Base-by-base conservation (phyloP, 2,329 filamentous ascomycete genomes). In the Talaromyces verruculosus region DNA sequence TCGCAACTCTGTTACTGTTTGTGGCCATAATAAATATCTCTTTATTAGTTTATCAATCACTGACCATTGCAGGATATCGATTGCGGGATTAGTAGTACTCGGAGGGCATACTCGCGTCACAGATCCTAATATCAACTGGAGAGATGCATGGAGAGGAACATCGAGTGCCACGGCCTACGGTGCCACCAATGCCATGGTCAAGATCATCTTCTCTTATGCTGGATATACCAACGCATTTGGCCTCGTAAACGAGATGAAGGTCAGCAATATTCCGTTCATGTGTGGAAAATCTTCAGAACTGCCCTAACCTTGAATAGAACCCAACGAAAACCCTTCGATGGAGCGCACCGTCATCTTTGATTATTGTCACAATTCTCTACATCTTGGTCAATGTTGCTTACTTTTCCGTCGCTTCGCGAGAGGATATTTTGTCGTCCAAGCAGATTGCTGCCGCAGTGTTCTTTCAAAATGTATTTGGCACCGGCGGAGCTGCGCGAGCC, bases 201-300 rank as follows among this genome's bases (percentile, higher is more conserved):
- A 83, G 63, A 84, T 89, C 60, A 81, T 85, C 33, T 88, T 87
- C 66, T 84, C 85, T 0, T 89, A 87, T 67, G 73, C 78, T 0
- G 87, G 87, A 1, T 88, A 83, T 67, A 76, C 80, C 11, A 89
- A 88, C 68, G 84, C 85, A 0, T 88, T 88, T 75, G 87, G 87
- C 67, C 80, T 89, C 3, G 84, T 85, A 65, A 87, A 87, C 62
- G 87, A 89, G 73, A 83, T 88, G 68, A 83, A 83, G 72, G 80
- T 81, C 3, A 8, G 61, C 6, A 59, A 25, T 39, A 19, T 19
- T 6, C 5, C 3, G 37, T 25, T 51, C 30, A 8, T 33, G 25
- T 10, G 2, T 22, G n/a, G 8, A 6, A 10, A 33, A 4, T 6
- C 3, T 33, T 15, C 11, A 28, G 35, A 37, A 6, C 13, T 15